Evolutionary conservation across 2,329 filamentous ascomycete genomes (phyloP).

Genomic region (Pseudohalonectria lignicola): DNA sequence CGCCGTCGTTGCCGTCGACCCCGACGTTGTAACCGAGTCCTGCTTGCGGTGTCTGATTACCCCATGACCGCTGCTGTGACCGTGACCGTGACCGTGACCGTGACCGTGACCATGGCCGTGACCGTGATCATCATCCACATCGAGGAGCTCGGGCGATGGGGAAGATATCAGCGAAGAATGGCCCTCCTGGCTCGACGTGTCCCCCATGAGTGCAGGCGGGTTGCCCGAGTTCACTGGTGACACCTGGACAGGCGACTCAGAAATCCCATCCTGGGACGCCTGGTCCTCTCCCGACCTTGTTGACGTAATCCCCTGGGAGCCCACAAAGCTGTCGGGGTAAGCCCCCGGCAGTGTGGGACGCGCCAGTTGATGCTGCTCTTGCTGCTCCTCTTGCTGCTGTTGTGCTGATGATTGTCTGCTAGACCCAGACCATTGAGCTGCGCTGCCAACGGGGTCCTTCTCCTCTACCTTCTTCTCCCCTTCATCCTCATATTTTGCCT

Average conservation of each 20-base stretch:
- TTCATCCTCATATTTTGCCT: no score
- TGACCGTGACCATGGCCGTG: no score
- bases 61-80: no score
- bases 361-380: constrained; percentile 12
- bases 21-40: constrained; percentile 41
- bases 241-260: constrained; percentile 59
- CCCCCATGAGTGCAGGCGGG: constrained; percentile 57
- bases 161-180: constrained; percentile 52
- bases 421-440: no score
- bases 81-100: no score
- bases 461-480: no score
- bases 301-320: no score
- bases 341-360: constrained; percentile 26
- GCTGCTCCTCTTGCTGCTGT: constrained; percentile 19
- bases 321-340: constrained; percentile 30
- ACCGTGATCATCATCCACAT: constrained; percentile 29
- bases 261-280: constrained; percentile 32
- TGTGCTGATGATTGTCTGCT: no score
- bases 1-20: constrained; percentile 43
- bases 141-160: constrained; percentile 50
- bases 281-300: no score
- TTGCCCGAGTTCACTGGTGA: constrained; percentile 43
- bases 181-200: constrained; percentile 58
- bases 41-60: constrained; percentile 27
- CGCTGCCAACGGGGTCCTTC: no score